Evolutionary conservation across 768 basidiomycete species (phyloP), one percentile per base, ranked within the genome.

Genomic region (Pulveroboletus frians): DNA sequence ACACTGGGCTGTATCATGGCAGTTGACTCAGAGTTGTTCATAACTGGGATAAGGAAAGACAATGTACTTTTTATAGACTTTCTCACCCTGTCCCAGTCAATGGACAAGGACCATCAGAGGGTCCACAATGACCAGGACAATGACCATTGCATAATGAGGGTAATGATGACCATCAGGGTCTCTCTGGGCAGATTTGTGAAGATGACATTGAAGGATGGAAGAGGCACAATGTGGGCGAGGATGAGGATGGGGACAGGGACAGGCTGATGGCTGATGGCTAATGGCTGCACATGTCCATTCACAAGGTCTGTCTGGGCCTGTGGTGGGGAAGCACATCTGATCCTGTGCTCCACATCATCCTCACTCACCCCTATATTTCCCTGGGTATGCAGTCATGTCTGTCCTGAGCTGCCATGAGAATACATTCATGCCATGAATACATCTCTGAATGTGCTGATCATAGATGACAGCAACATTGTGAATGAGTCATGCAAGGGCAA

Each of bases 131-230:
- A 84, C 36, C 1, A 93, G 93, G 5, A 88, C 87, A 53, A 98
- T 63, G 26, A 97, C 63, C 95, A 97, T 97, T 94, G 72, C 38
- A 86, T 78, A 13, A 85, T 34, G n/a, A 97, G 80, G 3, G 92
- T 80, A 11, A 97, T 77, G 17, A 85, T 63, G 13, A 97, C 81
- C 2, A 93, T 93, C 63, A 76, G 80, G 26, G 84, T 82, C 74
- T 96, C 92, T 3, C 91, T 90, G 1, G 74, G 73, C 2, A 44
- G 50, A 23, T 30, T 49, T 63, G 65, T 23, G 40, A 38, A 3
- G 45, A 9, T 4, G 35, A 21, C 14, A 20, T 21, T 2, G 29
- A 14, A 13, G 9, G 11, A 4, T 18, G 27, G 2, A 3, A 17
- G 2, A 3, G 9, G 5, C 13, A 18, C 1, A 29, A 32, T 4